Base-by-base conservation (phyloP, 805 yeast species). In the Ascoidea asiatica region DNA sequence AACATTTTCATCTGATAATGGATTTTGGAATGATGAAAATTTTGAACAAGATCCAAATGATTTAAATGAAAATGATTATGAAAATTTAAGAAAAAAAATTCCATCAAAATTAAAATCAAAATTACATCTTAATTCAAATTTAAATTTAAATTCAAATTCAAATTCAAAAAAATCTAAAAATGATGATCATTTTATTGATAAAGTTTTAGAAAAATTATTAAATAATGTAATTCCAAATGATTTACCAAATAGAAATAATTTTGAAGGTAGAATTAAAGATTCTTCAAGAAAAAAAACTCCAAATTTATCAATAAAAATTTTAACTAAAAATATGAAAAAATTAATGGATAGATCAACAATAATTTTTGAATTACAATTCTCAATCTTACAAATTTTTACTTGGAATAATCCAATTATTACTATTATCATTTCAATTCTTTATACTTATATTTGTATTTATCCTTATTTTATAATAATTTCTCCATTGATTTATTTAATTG, bases 341-440 rank as follows among this genome's bases (percentile, higher is more conserved):
- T 58, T 82, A 51, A 76, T 81, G 43, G 53, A 61, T 11, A 71
- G 75, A 44, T 66, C 79, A 67, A 75, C 79, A 22, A 62, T 65
- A 0, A 53, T 82, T 7, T 80, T 83, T 52, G 70, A 64, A 38
- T 46, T 78, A 1, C 90, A 83, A 52, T 80, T 79, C 51, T 75
- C 77, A 2, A 38, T 80, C 1, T 65, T 79, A 5, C 73, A 76
- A 42, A 56, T 83, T 1, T 47, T 85, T 20, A 73, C 84, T 4
- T 89, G 97, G 97, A 74, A 77, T 47, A 66, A 70, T 21, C 89
- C 94, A 0, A 66, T 83, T 0, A 71, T 76, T 48, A 88, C 96
- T 0, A 50, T 88, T 4, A 65, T 81, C 0, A 56, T 66, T 19
- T 60, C 86, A 44, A 63, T 80, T 4, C 49, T 77, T 1, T 79